phyloP scores from a whole-genome alignment of 208 protist species.

The Acanthamoeba sp. region DNA sequence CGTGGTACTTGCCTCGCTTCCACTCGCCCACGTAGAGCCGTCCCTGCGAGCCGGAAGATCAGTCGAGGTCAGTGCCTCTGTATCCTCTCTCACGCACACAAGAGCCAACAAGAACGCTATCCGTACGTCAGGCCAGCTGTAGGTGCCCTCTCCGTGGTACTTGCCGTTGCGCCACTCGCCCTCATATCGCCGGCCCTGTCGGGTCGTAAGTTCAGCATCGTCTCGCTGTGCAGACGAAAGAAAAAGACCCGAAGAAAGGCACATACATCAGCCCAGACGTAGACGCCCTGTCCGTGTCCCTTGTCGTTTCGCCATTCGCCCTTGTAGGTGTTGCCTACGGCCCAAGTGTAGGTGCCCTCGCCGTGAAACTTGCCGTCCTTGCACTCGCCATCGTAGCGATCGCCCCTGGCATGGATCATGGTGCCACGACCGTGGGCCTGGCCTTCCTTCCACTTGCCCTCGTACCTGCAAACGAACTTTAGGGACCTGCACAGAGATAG shows the following conservation, averaged over 20 bases:
- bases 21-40: slow-evolving; percentile 28
- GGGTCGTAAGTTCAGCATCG: no score
- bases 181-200: neutral
- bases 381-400: slow-evolving; percentile 61
- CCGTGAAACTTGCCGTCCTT: slow-evolving; percentile 46
- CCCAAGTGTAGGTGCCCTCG: slow-evolving; percentile 8
- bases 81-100: no score
- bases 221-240: no score
- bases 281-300: neutral
- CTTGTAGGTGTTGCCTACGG: slow-evolving; percentile 1
- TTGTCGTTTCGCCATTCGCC: neutral
- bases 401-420: neutral
- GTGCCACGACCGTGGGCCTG: slow-evolving; percentile 12
- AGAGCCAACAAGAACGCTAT: neutral
- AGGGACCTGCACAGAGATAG: neutral
- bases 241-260: neutral
- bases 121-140: slow-evolving; percentile 20
- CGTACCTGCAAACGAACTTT: neutral
- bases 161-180: slow-evolving; percentile 43
- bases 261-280: neutral
- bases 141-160: slow-evolving; percentile 2
- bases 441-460: slow-evolving; percentile 42
- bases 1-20: slow-evolving; percentile 64
- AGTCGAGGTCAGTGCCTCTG: no score
- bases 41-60: no score